phyloP scores from a whole-genome alignment of 176 grass and related monocot genomes.

The Carex myosuroides region DNA sequence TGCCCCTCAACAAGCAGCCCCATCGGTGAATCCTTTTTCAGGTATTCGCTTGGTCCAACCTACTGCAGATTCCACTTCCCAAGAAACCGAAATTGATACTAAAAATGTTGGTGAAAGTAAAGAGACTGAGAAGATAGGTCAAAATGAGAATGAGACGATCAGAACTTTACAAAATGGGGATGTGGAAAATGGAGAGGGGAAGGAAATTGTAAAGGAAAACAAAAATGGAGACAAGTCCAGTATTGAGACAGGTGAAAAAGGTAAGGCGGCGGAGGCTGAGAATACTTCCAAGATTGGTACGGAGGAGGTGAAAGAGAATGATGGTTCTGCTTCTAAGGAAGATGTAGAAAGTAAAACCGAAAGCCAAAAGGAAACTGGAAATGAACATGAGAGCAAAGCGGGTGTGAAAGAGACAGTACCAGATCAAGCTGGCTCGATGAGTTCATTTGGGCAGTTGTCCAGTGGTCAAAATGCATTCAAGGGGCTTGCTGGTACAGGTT shows the following conservation, averaged over 20 bases:
- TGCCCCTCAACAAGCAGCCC: constrained; percentile 34
- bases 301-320: constrained; percentile 13
- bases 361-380: constrained; percentile 29
- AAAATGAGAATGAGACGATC: neutral
- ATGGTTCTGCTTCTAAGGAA: constrained; percentile 26
- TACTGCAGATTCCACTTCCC: constrained; percentile 19
- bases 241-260: constrained; percentile 10
- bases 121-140: neutral
- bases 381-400: constrained; percentile 12
- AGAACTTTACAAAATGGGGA: neutral
- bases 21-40: constrained; percentile 76
- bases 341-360: constrained; percentile 32
- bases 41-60: constrained; percentile 53
- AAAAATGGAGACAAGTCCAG: constrained; percentile 2
- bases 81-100: neutral
- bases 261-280: constrained; percentile 31
- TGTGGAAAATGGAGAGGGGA: neutral
- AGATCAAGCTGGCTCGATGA: constrained; percentile 39
- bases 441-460: constrained; percentile 82
- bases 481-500: constrained; percentile 76
- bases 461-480: constrained; percentile 97
- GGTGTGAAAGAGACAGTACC: constrained; percentile 32
- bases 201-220: neutral
- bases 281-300: neutral
- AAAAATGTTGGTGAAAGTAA: constrained; percentile 5